Evolutionary conservation across 352 stramenopile genomes (phyloP).

Genomic region (Peronospora farinosa): DNA sequence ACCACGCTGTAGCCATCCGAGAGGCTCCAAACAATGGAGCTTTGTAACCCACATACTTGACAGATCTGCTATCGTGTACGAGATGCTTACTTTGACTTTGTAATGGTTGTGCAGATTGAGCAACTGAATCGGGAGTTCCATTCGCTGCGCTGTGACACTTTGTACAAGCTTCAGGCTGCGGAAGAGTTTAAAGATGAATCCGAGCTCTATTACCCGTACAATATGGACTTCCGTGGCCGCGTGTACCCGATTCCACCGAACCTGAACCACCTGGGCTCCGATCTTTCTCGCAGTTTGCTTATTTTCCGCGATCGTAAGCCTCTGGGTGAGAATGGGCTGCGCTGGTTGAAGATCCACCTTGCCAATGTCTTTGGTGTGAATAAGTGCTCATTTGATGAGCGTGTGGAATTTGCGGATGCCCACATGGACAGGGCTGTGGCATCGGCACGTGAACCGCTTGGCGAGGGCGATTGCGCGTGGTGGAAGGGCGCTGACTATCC

Average conservation of each 20-base stretch:
- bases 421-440: slow-evolving; percentile 92
- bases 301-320: slow-evolving; percentile 93
- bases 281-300: slow-evolving; percentile 96
- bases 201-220: slow-evolving; percentile 98
- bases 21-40: slow-evolving; percentile 21
- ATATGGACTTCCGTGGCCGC: slow-evolving; percentile 98
- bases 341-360: slow-evolving; percentile 98
- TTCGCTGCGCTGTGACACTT: slow-evolving; percentile 91
- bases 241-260: slow-evolving; percentile 98
- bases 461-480: slow-evolving; percentile 73
- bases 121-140: slow-evolving; percentile 87
- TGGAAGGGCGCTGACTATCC: slow-evolving; percentile 97
- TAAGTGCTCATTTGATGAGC: slow-evolving; percentile 96
- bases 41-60: slow-evolving; percentile 30
- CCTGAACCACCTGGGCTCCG: slow-evolving; percentile 97
- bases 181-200: slow-evolving; percentile 95
- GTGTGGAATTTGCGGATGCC: slow-evolving; percentile 91
- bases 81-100: slow-evolving; percentile 11
- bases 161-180: slow-evolving; percentile 94
- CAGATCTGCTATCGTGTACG: neutral
- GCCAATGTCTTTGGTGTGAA: slow-evolving; percentile 85
- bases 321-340: slow-evolving; percentile 91
- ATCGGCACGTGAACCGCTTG: slow-evolving; percentile 87
- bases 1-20: slow-evolving; percentile 14
- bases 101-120: slow-evolving; percentile 45